Base-by-base conservation (phyloP, 2,329 filamentous ascomycete genomes). In the Pyricularia sp. region DNA sequence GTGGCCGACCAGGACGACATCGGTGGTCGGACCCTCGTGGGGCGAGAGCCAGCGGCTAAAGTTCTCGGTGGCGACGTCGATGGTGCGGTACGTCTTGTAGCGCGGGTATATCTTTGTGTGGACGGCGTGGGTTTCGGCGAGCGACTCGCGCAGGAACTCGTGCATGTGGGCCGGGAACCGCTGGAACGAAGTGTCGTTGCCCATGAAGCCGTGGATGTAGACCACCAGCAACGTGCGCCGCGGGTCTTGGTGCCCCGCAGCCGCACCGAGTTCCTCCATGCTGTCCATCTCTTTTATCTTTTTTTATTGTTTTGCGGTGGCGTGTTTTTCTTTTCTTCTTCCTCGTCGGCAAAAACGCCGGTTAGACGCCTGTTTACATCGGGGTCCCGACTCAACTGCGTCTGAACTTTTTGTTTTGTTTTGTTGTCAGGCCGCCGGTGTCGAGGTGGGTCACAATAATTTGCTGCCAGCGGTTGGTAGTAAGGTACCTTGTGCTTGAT, bases 201-300 rank as follows among this genome's bases (percentile, higher is more conserved):
- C 92, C 81, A 94, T 88, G 76, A 96, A 96, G 67, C 93, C 92
- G 77, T 96, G 93, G 65, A 96, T 86, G 73, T 92, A 96, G 64
- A 96, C 79, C 26, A 96, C 73, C 1, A 97, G 81, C 28, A 97
- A 79, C 30, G 80, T 84, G 67, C 84, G 80, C 16, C 62, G 62
- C 40, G 49, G 30, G 30, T 59, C 61, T 12, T 26, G 53, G n/a
- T 57, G 53, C n/a, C 53, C 53, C 53, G 53, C 53, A 26, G 53
- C 53, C 22, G 53, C n/a, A 9, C 53, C 53, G 22, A 24, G 26
- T 22, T 57, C 53, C 53, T 57, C 53, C 53, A 6, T 57, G 22
- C 22, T 26, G 53, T 57, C 53, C 53, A 57, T 57, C 31, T 33
- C 31, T 33, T 10, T 33, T 26, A 26, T 26, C 4, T 33, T 33